Evolutionary conservation across 192 early-diverging fungal species (phyloP).

Genomic region (Coemansia sp.): DNA sequence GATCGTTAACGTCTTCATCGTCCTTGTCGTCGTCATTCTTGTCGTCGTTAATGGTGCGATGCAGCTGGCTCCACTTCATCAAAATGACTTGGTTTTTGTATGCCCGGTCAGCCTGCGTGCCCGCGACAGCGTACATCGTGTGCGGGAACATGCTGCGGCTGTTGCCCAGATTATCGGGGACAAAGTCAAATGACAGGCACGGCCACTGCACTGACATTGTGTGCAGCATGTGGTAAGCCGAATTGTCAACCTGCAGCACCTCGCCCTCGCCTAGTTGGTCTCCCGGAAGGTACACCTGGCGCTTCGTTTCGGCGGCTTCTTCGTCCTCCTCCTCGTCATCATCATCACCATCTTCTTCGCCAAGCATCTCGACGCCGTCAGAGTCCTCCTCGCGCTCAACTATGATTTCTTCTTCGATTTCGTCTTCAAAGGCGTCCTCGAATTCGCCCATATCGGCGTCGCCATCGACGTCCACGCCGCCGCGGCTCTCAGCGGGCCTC

Average conservation of each 20-base stretch:
- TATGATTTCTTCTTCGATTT: conserved; percentile 69
- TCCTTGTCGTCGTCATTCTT: conserved; percentile 63
- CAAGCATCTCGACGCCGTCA: conserved; percentile 54
- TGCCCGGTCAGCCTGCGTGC: conserved; percentile 80
- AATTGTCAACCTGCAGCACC: conserved; percentile 89
- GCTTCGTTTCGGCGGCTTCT: conserved; percentile 56
- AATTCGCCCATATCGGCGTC: conserved; percentile 57
- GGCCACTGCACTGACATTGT: conserved; percentile 90
- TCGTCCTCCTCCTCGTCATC: conserved; percentile 54
- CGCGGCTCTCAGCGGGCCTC: conserved; percentile 8
- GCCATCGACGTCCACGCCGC: conserved; percentile 40
- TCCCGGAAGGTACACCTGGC: conserved; percentile 85
- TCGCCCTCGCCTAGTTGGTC: conserved; percentile 80
- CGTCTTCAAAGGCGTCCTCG: conserved; percentile 92
- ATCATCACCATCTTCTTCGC: conserved; percentile 30
- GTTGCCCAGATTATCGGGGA: conserved; percentile 79
- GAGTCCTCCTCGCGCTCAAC: conserved; percentile 61
- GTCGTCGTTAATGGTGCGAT: conserved; percentile 90
- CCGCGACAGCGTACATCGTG: conserved; percentile 89
- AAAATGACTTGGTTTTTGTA: conserved; percentile 88
- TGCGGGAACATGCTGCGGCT: conserved; percentile 81
- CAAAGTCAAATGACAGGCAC: conserved; percentile 93
- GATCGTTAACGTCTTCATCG: conserved; percentile 71
- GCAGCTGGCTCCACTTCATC: conserved; percentile 93
- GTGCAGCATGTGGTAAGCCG: conserved; percentile 96